Conservation (phyloP, 2,329 filamentous ascomycete species). For the Aspergillus sp. region DNA sequence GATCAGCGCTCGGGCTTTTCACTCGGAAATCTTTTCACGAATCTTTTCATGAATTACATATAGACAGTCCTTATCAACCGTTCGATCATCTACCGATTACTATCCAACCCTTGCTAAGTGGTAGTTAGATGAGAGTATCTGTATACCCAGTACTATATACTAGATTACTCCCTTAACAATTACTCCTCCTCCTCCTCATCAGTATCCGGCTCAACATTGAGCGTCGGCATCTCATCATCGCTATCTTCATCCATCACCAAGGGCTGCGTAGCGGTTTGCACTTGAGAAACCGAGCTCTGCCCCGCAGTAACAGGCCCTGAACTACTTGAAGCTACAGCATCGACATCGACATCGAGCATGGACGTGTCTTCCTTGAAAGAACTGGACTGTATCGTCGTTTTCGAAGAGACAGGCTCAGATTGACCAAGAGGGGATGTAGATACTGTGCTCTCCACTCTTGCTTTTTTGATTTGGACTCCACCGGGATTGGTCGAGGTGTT, state of each 20-base stretch:
- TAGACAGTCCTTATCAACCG: background rate
- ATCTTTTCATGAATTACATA: too few relatives aligned
- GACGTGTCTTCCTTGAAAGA: constrained; percentile 4
- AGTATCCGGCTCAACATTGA: constrained; percentile 53
- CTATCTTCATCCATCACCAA: constrained; percentile 42
- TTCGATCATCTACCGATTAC: background rate
- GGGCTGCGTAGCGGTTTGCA: constrained; percentile 19
- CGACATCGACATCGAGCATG: background rate
- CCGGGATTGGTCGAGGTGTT: constrained; percentile 11
- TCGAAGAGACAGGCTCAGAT: constrained; percentile 23
- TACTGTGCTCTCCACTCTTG: constrained; percentile 33
- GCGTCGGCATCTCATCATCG: constrained; percentile 55
- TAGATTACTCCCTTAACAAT: background rate
- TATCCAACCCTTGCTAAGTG: background rate
- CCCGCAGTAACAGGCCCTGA: constrained; percentile 6
- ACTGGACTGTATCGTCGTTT: constrained; percentile 7
- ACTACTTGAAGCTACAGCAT: constrained; percentile 9
- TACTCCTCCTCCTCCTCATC: constrained; percentile 50
- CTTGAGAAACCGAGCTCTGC: constrained; percentile 10
- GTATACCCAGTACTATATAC: constrained; percentile 33
- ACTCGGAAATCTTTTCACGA: too few relatives aligned
- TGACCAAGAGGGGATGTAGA: constrained; percentile 6
- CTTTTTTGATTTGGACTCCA: constrained; percentile 35
- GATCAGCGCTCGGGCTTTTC: background rate
- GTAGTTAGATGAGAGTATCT: background rate